Percentiles rank a stretch among this genome's conserved stretches.
phyloP scores from a whole-genome alignment of 208 protist species.

The Polymyxa betae region DNA sequence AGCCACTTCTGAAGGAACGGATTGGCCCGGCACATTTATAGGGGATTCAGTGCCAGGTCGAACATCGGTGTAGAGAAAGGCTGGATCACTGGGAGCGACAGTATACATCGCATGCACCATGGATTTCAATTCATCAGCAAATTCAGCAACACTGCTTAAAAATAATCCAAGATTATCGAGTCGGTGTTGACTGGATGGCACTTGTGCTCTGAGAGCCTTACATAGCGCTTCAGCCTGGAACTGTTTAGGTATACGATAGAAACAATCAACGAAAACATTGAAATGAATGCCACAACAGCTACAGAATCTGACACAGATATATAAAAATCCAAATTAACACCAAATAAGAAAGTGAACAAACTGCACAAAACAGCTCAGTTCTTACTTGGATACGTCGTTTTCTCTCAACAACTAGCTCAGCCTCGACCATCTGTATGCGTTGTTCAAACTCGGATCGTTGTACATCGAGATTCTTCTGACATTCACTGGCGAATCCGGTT shows the following conservation, averaged over 20 bases:
- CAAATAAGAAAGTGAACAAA: no score
- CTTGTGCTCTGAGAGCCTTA: background rate
- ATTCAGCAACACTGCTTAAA: background rate
- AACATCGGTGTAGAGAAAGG: background rate
- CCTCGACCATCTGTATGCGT: no score
- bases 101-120: background rate
- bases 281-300: no score
- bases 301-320: no score
- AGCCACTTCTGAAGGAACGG: background rate
- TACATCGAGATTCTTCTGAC: no score
- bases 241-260: background rate
- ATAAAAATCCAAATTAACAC: no score
- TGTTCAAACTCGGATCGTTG: no score
- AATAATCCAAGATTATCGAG: background rate
- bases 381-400: no score
- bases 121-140: background rate
- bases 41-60: background rate
- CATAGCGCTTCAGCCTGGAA: background rate
- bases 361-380: no score
- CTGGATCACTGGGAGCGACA: background rate
- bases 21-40: background rate
- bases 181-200: background rate
- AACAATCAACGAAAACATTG: no score
- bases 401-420: no score
- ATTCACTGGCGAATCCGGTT: no score